Conservation (phyloP, 73 alveolate species). For the Paramecium sonneborni region DNA sequence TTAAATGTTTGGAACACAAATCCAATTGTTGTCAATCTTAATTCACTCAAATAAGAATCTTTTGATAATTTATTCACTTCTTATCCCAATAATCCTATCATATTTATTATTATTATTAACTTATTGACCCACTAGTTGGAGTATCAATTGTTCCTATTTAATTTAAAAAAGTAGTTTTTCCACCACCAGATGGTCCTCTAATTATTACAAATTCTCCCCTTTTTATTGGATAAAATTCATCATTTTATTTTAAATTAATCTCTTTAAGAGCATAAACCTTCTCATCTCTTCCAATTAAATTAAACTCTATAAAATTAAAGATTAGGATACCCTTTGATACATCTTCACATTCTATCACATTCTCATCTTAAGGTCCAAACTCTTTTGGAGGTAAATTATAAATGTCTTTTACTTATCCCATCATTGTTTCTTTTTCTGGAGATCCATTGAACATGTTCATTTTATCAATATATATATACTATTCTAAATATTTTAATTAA, state of each 20-base stretch:
- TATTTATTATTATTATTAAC: slow-evolving; percentile 1
- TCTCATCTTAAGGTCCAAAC: slow-evolving; percentile 39
- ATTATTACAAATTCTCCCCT: slow-evolving; percentile 98
- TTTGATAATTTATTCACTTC: slow-evolving; percentile 83
- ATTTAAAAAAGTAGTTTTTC: slow-evolving; percentile 96
- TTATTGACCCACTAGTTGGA: slow-evolving; percentile 73
- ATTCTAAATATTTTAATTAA: neutral
- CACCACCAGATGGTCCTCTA: slow-evolving; percentile 99
- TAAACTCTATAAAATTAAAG: neutral
- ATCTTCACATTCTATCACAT: slow-evolving; percentile 52
- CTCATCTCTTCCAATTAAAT: slow-evolving; percentile 61
- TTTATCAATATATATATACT: neutral
- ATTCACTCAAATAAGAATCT: slow-evolving; percentile 85
- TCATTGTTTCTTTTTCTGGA: neutral
- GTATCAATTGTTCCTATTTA: slow-evolving; percentile 94
- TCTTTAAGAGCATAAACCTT: slow-evolving; percentile 59
- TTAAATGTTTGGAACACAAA: slow-evolving; percentile 97
- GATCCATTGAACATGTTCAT: neutral
- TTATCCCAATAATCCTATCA: slow-evolving; percentile 75
- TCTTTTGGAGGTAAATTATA: slow-evolving; percentile 48
- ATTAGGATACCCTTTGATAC: slow-evolving; percentile 58
- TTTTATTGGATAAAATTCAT: slow-evolving; percentile 90
- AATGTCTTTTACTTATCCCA: neutral
- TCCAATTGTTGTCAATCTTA: slow-evolving; percentile 91
- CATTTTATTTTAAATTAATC: slow-evolving; percentile 52